Percentiles rank a stretch among this genome's conserved stretches.
Conservation (phyloP, 1,139 yeast genomes). For the Lodderomyces orthopsilosis region DNA sequence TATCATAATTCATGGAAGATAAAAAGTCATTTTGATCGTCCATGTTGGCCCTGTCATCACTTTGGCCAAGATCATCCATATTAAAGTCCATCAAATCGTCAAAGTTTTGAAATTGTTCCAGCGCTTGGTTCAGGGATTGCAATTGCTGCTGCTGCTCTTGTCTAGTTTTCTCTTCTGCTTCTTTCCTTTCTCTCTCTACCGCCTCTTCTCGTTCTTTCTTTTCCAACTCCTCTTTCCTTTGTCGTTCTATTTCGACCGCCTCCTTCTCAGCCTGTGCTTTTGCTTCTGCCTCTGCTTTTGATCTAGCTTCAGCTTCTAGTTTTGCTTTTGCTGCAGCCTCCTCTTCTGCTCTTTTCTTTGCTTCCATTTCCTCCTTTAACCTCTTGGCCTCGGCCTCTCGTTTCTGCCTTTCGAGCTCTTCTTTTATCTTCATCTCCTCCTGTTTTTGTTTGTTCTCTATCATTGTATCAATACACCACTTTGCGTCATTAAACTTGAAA, state of each 20-base stretch:
- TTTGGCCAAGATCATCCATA: constrained; percentile 19
- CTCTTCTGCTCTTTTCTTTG: constrained; percentile 19
- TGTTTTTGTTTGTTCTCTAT: constrained; percentile 43
- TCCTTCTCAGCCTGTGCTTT: constrained; percentile 17
- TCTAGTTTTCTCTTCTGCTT: constrained; percentile 8
- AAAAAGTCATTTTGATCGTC: constrained; percentile 39
- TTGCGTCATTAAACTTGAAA: constrained; percentile 43
- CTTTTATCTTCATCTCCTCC: constrained; percentile 40
- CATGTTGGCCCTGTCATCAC: constrained; percentile 17
- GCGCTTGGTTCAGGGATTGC: constrained; percentile 9
- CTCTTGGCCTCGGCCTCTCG: constrained; percentile 22
- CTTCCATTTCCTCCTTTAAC: constrained; percentile 22
- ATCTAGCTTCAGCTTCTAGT: constrained; percentile 18
- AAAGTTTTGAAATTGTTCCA: constrained; percentile 11
- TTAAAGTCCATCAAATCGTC: constrained; percentile 15
- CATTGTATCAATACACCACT: constrained; percentile 47
- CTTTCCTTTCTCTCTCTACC: constrained; percentile 8
- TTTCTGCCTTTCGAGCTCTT: constrained; percentile 37
- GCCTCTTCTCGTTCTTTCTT: constrained; percentile 13
- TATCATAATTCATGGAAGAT: constrained; percentile 31
- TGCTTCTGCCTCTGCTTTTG: constrained; percentile 15
- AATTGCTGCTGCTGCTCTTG: constrained; percentile 8
- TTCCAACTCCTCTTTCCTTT: constrained; percentile 15
- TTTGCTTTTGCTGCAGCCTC: constrained; percentile 17
- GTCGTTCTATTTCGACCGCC: constrained; percentile 17